Evolutionary conservation across 1,284 basidiomycete species (phyloP).

Genomic region (Sparassis latifolia): DNA sequence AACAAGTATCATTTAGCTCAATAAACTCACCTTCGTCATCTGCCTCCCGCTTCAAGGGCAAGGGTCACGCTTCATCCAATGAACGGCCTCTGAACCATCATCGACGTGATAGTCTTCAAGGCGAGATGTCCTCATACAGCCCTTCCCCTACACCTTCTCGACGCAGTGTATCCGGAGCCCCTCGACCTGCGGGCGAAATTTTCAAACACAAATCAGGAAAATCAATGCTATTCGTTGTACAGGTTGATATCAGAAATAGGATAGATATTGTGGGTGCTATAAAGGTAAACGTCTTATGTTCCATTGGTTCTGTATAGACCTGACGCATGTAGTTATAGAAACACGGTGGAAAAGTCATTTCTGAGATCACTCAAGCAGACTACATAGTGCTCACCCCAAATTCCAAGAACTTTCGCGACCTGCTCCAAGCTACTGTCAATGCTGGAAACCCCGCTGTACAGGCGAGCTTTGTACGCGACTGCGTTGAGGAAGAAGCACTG

Average conservation of each 20-base stretch:
- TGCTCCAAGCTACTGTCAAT: constrained; percentile 32
- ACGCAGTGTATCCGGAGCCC: neutral
- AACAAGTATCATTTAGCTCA: neutral
- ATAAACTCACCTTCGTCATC: neutral
- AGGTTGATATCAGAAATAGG: constrained; percentile 20
- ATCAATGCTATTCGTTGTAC: constrained; percentile 19
- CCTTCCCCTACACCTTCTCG: constrained; percentile 5
- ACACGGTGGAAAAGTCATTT: constrained; percentile 52
- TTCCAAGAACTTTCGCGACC: constrained; percentile 41
- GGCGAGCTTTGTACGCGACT: constrained; percentile 50
- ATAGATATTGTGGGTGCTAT: constrained; percentile 17
- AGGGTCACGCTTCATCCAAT: constrained; percentile 6
- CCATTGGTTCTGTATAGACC: neutral
- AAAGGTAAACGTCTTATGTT: constrained; percentile 10
- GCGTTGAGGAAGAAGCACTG: constrained; percentile 36
- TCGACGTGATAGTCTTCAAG: neutral
- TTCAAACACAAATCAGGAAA: constrained; percentile 12
- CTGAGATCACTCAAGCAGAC: constrained; percentile 45
- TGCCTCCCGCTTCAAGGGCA: constrained; percentile 4
- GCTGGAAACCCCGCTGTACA: constrained; percentile 37
- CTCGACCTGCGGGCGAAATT: constrained; percentile 1
- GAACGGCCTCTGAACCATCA: neutral
- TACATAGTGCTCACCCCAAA: constrained; percentile 48
- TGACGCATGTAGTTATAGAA: constrained; percentile 33
- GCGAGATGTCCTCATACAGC: neutral